Conservation (phyloP, 805 yeast genomes). For the Brettanomyces naardenensis region DNA sequence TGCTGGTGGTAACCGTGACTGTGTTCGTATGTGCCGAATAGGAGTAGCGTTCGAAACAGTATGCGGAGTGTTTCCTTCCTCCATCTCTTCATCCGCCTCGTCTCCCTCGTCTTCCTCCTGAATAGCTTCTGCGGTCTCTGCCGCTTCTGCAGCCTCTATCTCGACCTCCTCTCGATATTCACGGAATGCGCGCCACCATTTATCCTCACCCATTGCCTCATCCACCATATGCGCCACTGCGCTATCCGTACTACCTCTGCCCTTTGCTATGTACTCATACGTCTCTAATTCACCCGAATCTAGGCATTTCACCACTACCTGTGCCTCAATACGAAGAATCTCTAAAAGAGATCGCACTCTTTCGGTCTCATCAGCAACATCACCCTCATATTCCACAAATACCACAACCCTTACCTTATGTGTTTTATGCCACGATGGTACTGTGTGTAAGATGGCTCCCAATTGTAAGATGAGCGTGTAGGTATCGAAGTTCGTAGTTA, state of each 20-base stretch:
- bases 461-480: conserved; percentile 88
- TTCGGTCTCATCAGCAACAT: conserved; percentile 59
- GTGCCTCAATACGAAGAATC: conserved; percentile 73
- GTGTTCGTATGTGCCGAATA: no score
- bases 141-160: no score
- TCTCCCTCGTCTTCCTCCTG: conserved; percentile 7
- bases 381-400: conserved; percentile 73
- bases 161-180: conserved; percentile 48
- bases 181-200: conserved; percentile 77
- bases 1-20: background rate
- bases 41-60: background rate
- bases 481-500: conserved; percentile 91
- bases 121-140: no score
- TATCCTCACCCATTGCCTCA: conserved; percentile 45
- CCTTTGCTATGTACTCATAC: conserved; percentile 74
- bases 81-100: background rate
- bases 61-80: background rate
- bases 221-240: conserved; percentile 39
- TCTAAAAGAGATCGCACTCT: conserved; percentile 59
- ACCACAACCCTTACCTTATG: conserved; percentile 76
- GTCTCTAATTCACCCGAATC: conserved; percentile 44
- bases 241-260: conserved; percentile 33
- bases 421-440: conserved; percentile 82
- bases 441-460: conserved; percentile 89
- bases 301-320: conserved; percentile 66